These are phyloP conservation scores for Xenoacremonium recifei DNA, from an alignment of 2,329 filamentous ascomycete genomes.

Conservation along the genomic window DNA sequence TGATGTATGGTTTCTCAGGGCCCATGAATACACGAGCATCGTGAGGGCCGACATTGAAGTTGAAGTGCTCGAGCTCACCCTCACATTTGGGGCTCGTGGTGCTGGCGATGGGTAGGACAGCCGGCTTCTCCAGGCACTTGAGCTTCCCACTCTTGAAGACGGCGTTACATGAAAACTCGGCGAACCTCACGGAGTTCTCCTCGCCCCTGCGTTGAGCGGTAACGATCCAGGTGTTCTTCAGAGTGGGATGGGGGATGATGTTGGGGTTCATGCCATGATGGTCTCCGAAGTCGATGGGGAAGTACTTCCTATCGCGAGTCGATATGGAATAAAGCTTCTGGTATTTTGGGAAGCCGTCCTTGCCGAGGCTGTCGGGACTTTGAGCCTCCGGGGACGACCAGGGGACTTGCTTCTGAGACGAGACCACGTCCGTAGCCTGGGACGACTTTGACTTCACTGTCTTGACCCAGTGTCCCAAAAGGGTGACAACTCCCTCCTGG, in stretches of 20 bases:
- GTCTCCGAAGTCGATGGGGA: slow-evolving; percentile 46
- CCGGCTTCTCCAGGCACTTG: slow-evolving; percentile 40
- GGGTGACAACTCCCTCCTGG: slow-evolving; percentile 2
- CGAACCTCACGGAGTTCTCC: slow-evolving; percentile 28
- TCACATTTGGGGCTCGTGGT: slow-evolving; percentile 45
- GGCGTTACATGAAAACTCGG: slow-evolving; percentile 51
- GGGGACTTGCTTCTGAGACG: background rate
- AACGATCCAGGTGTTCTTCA: slow-evolving; percentile 48
- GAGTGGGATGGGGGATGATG: slow-evolving; percentile 53
- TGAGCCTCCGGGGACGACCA: background rate
- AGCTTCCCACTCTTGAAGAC: slow-evolving; percentile 41
- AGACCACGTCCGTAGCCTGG: background rate
- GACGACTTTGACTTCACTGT: slow-evolving; percentile 4
- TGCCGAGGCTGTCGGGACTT: background rate
- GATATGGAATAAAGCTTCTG: slow-evolving; percentile 46
- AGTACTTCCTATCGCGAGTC: slow-evolving; percentile 45
- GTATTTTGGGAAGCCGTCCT: slow-evolving; percentile 19
- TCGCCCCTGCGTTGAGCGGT: slow-evolving; percentile 44
- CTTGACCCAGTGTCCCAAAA: slow-evolving; percentile 9
- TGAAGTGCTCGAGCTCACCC: slow-evolving; percentile 41
- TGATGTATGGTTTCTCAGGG: slow-evolving; percentile 45
- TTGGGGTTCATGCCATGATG: slow-evolving; percentile 51
- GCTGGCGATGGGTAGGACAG: slow-evolving; percentile 43
- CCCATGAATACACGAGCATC: slow-evolving; percentile 59
- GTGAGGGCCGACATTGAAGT: slow-evolving; percentile 50